phyloP scores from a whole-genome alignment of 768 basidiomycete species.

The Amanita molliuscula region DNA sequence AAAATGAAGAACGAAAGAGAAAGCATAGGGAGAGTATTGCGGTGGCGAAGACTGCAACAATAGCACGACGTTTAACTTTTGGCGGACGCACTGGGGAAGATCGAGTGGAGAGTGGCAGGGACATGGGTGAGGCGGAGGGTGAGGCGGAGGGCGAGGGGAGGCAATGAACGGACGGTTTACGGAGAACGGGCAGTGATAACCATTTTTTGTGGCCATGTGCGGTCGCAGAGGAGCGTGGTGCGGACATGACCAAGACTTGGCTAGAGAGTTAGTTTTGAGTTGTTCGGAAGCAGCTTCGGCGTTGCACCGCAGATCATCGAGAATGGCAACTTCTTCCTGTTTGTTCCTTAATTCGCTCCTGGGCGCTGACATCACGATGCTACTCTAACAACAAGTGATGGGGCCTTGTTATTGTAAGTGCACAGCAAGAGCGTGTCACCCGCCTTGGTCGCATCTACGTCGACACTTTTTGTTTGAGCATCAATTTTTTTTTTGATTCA shows the following conservation, averaged over 20 bases:
- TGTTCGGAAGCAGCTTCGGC: neutral
- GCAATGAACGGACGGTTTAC: neutral
- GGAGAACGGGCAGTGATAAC: neutral
- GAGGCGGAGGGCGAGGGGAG: neutral
- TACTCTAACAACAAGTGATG: slow-evolving; percentile 44
- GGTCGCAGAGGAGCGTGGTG: neutral
- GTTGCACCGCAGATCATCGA: neutral
- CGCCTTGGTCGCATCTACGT: slow-evolving; percentile 47
- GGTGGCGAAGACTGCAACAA: slow-evolving; percentile 43
- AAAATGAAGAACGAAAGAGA: slow-evolving; percentile 34
- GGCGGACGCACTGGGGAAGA: slow-evolving; percentile 26
- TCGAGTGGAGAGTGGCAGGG: neutral
- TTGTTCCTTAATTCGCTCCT: neutral
- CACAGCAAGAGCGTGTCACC: slow-evolving; percentile 37
- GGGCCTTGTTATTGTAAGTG: slow-evolving; percentile 53
- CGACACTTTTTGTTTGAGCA: slow-evolving; percentile 14
- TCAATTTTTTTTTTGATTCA: slow-evolving; percentile 70
- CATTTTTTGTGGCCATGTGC: neutral
- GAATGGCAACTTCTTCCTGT: neutral
- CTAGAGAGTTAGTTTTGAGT: neutral
- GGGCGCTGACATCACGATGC: neutral
- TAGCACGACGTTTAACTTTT: slow-evolving; percentile 42
- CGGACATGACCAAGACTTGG: neutral
- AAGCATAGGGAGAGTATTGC: slow-evolving; percentile 43
- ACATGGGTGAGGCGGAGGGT: neutral